phyloP scores from a whole-genome alignment of 805 yeast genomes.

The Cyberlindnera xishuangbannaensis region DNA sequence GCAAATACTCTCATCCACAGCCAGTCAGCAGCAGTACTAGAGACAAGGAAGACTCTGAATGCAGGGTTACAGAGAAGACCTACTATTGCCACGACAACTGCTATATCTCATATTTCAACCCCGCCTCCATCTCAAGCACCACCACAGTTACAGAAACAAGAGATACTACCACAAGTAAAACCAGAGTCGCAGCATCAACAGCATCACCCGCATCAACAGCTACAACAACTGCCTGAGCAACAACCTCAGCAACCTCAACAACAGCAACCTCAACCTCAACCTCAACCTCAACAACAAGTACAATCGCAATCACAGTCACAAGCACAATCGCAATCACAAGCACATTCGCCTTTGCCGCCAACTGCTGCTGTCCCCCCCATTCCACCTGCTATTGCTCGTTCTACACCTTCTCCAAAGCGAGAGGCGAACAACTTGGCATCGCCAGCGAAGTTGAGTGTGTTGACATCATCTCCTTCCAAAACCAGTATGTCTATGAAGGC shows the following conservation, averaged over 20 bases:
- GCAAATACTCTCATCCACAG: slow-evolving; percentile 25
- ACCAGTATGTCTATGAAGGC: slow-evolving; percentile 37
- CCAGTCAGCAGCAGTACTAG: slow-evolving; percentile 18
- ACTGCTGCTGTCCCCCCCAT: no score
- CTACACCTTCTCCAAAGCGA: slow-evolving; percentile 45
- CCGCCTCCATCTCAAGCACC: slow-evolving; percentile 18
- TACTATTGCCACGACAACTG: slow-evolving; percentile 13
- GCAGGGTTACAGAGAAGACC: slow-evolving; percentile 21
- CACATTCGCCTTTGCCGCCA: no score
- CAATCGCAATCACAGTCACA: no score
- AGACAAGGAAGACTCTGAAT: slow-evolving; percentile 19
- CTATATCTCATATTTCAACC: slow-evolving; percentile 22
- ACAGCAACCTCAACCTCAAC: no score
- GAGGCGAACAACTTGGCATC: slow-evolving; percentile 24
- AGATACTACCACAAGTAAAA: no score
- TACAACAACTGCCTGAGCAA: slow-evolving; percentile 1
- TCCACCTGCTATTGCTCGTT: slow-evolving; percentile 23
- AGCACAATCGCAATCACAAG: no score
- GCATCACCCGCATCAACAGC: slow-evolving; percentile 10
- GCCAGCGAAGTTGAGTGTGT: slow-evolving; percentile 22
- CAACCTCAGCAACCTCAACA: slow-evolving; percentile 17
- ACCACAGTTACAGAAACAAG: slow-evolving; percentile 25
- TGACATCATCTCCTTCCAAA: slow-evolving; percentile 31
- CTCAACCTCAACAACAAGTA: no score
- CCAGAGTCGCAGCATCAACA: slow-evolving; percentile 13